Conservation (phyloP, 1,284 basidiomycete species). For the Rhizoctonia solani region DNA sequence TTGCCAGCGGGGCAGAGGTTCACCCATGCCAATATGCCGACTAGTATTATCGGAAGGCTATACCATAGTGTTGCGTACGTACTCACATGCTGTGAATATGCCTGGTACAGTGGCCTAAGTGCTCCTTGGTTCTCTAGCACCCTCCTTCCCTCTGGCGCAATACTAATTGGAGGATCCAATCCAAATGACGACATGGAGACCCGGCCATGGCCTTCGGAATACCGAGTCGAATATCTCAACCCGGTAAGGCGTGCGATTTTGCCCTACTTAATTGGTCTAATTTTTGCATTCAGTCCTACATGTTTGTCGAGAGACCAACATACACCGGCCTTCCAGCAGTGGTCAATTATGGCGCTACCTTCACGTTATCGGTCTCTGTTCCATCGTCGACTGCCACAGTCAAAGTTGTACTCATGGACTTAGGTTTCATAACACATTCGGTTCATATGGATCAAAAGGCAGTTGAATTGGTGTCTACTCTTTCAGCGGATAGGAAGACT, state of each 20-base stretch:
- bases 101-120: background rate
- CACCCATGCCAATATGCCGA: slow-evolving; percentile 8
- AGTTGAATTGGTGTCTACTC: slow-evolving; percentile 58
- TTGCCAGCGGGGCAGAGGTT: slow-evolving; percentile 2
- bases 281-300: slow-evolving; percentile 36
- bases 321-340: slow-evolving; percentile 50
- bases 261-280: background rate
- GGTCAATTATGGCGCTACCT: slow-evolving; percentile 54
- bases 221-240: slow-evolving; percentile 75
- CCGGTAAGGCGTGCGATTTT: slow-evolving; percentile 46
- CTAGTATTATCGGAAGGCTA: slow-evolving; percentile 5
- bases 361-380: slow-evolving; percentile 38
- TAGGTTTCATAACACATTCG: slow-evolving; percentile 76
- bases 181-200: slow-evolving; percentile 78
- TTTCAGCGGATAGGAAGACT: slow-evolving; percentile 49
- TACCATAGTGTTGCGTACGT: slow-evolving; percentile 17
- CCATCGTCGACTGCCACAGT: slow-evolving; percentile 15
- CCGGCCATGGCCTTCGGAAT: slow-evolving; percentile 72
- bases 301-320: slow-evolving; percentile 51
- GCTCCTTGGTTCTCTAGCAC: background rate
- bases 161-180: slow-evolving; percentile 82
- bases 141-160: slow-evolving; percentile 50
- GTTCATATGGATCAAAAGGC: slow-evolving; percentile 76
- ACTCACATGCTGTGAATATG: background rate
- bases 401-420: slow-evolving; percentile 72